These are phyloP conservation scores for Rhododendron griersonianum DNA, from an alignment of 148 eudicot species.

Conservation along the genomic window DNA sequence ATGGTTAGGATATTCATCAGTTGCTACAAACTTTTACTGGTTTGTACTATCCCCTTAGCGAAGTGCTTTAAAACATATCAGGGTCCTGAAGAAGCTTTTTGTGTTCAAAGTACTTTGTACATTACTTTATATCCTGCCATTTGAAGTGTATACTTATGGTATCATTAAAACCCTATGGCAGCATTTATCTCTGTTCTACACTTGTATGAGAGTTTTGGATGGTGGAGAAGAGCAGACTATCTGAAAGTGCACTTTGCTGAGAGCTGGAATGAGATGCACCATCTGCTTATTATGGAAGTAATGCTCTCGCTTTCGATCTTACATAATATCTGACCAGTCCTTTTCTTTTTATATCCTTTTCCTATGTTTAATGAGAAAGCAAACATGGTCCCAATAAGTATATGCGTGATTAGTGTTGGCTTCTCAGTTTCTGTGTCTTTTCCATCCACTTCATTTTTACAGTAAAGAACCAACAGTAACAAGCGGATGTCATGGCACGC, in stretches of 20 bases:
- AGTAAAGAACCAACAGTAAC: neutral
- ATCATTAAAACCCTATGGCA: conserved; percentile 28
- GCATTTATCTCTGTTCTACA: conserved; percentile 95
- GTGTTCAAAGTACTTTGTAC: neutral
- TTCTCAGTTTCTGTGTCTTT: neutral
- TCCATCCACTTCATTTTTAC: neutral
- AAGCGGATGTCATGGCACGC: neutral
- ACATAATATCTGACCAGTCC: neutral
- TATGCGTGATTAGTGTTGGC: neutral
- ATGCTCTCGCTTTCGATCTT: conserved; percentile 13
- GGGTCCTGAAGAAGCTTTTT: neutral
- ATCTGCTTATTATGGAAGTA: conserved; percentile 99
- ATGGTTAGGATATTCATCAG: neutral
- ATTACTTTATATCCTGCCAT: neutral
- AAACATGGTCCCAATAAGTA: neutral
- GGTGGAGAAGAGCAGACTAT: conserved; percentile 99
- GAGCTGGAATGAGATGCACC: conserved; percentile 99
- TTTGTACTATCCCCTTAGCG: neutral
- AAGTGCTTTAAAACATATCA: neutral
- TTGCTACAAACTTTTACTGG: neutral
- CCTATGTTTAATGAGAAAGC: neutral
- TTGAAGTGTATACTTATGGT: neutral
- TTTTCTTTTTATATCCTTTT: neutral
- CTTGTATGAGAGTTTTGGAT: conserved; percentile 93
- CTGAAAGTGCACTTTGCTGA: conserved; percentile 98